Conservation (phyloP, 306 rosid genomes). For the Prunus fruticosa region DNA sequence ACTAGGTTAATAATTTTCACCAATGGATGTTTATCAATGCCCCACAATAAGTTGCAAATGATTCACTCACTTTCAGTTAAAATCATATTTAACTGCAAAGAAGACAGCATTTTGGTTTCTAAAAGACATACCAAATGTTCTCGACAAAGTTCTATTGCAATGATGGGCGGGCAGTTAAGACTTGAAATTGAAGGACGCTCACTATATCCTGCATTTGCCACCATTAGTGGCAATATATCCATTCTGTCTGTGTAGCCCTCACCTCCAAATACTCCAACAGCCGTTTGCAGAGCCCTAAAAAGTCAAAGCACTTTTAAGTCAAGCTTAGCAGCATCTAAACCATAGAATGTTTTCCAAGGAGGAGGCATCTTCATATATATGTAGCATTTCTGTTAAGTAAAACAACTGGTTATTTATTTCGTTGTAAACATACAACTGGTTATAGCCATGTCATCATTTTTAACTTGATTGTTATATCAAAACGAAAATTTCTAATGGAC, state of each 20-base stretch:
- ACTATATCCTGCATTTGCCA: conserved; percentile 42
- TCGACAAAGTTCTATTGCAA: conserved; percentile 45
- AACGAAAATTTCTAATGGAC: not conserved
- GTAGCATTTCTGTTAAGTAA: not conserved
- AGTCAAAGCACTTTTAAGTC: conserved; percentile 15
- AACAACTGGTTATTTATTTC: not conserved
- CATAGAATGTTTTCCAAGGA: not conserved
- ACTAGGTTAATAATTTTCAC: not conserved
- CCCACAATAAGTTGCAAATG: not conserved
- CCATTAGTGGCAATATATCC: conserved; percentile 41
- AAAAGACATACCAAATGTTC: conserved; percentile 40
- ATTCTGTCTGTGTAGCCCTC: conserved; percentile 34
- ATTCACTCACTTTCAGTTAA: not conserved
- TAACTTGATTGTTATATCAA: not conserved
- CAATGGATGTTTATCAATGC: not conserved
- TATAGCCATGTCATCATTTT: not conserved
- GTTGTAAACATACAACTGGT: not conserved
- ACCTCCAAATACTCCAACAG: conserved; percentile 53
- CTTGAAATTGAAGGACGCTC: conserved; percentile 38
- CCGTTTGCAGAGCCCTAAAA: conserved; percentile 46
- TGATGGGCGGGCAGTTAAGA: conserved; percentile 42
- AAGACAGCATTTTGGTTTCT: not conserved
- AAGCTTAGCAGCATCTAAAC: conserved; percentile 10
- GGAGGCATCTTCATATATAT: not conserved
- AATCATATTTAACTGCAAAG: not conserved